phyloP scores from a whole-genome alignment of 148 eudicot species.

The Spergularia bocconei region DNA sequence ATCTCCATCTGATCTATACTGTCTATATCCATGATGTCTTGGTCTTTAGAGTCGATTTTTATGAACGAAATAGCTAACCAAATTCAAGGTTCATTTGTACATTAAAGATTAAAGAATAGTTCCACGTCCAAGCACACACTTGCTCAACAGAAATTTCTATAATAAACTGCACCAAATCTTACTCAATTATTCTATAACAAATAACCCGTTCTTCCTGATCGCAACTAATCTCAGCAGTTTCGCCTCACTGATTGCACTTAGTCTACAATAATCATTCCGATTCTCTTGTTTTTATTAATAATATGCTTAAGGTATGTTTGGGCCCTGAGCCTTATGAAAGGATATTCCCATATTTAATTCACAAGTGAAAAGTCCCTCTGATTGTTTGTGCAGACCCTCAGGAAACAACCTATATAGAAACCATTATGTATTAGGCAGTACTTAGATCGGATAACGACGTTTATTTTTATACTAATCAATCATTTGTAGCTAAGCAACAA shows the following conservation, averaged over 20 bases:
- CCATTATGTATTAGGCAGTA: not conserved
- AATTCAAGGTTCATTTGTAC: constrained; percentile 3
- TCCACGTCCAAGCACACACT: constrained; percentile 15
- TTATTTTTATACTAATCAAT: constrained; percentile 19
- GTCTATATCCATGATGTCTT: not conserved
- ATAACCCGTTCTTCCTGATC: not conserved
- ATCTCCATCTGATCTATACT: not conserved
- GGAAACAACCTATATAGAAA: not conserved
- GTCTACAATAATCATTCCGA: constrained; percentile 14
- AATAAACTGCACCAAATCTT: constrained; percentile 1
- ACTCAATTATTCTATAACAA: not conserved
- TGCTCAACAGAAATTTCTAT: not conserved
- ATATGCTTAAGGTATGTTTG: not conserved
- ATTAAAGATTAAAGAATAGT: constrained; percentile 1
- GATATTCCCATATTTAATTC: constrained; percentile 19
- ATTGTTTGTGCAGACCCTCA: not conserved
- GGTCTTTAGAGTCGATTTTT: not conserved
- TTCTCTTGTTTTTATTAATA: not conserved
- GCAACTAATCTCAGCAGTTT: not conserved
- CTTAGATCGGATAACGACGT: constrained; percentile 21
- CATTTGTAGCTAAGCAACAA: constrained; percentile 23
- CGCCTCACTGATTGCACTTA: constrained; percentile 8
- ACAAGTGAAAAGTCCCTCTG: constrained; percentile 7
- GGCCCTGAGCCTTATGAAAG: constrained; percentile 1
- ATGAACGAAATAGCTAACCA: not conserved